phyloP scores from a whole-genome alignment of 805 yeast genomes.

The Komagataella pastoris region DNA sequence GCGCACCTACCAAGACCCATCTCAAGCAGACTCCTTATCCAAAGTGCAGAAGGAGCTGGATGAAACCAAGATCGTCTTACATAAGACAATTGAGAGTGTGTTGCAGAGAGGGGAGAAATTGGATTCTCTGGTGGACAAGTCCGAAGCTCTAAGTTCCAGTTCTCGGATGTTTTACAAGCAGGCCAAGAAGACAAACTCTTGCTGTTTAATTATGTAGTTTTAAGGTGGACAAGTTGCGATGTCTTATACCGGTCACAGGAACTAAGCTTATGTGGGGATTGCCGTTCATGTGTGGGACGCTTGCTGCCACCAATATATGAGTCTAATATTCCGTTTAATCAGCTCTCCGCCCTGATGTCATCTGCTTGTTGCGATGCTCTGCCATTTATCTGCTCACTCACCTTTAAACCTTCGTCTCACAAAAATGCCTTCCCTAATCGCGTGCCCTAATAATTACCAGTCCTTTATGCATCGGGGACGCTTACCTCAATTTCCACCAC shows the following conservation, averaged over 20 bases:
- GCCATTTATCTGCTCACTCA: neutral
- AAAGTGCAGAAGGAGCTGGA: slow-evolving; percentile 96
- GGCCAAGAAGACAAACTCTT: slow-evolving; percentile 88
- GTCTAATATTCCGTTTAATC: too few relatives aligned
- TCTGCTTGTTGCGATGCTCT: neutral
- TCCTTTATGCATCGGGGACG: neutral
- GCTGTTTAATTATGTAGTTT: slow-evolving; percentile 60
- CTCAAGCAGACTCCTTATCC: slow-evolving; percentile 94
- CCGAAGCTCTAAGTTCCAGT: slow-evolving; percentile 79
- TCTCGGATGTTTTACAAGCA: slow-evolving; percentile 94
- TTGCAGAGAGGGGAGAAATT: slow-evolving; percentile 93
- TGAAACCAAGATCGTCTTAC: slow-evolving; percentile 92
- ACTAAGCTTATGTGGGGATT: neutral
- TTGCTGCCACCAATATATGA: too few relatives aligned
- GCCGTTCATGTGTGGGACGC: neutral
- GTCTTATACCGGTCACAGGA: neutral
- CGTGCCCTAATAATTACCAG: neutral
- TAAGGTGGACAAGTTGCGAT: neutral
- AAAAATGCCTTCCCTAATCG: neutral
- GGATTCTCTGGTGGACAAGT: slow-evolving; percentile 88
- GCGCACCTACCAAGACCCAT: slow-evolving; percentile 86
- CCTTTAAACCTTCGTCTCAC: neutral
- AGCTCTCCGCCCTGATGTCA: neutral
- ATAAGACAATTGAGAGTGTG: slow-evolving; percentile 89
- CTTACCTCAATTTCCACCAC: neutral